These are phyloP conservation scores for Arthroderma uncinatum DNA, from an alignment of 2,329 filamentous ascomycete genomes.

Conservation along the genomic window DNA sequence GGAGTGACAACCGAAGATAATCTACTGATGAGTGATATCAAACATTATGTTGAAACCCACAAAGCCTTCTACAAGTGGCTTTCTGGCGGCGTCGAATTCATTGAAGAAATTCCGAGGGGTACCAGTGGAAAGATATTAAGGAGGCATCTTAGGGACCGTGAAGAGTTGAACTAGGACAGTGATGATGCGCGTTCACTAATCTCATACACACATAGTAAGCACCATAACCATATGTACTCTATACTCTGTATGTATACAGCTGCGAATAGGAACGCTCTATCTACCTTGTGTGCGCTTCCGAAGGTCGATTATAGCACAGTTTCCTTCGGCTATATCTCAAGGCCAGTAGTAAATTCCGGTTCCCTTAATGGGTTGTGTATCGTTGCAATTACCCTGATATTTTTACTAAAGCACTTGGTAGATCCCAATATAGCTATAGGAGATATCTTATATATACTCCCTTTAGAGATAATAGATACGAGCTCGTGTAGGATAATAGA, in stretches of 20 bases:
- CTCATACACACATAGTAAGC: neutral
- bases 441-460: too few relatives aligned
- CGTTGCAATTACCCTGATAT: too few relatives aligned
- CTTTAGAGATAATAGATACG: too few relatives aligned
- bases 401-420: too few relatives aligned
- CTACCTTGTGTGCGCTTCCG: too few relatives aligned
- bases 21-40: slow-evolving; percentile 20
- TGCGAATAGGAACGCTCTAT: neutral
- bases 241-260: neutral
- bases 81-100: slow-evolving; percentile 36
- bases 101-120: slow-evolving; percentile 38
- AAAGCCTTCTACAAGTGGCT: slow-evolving; percentile 35
- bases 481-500: too few relatives aligned
- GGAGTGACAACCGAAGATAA: slow-evolving; percentile 20
- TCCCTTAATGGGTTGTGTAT: too few relatives aligned
- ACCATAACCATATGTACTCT: neutral
- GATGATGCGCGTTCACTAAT: neutral
- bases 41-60: slow-evolving; percentile 21
- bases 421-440: too few relatives aligned
- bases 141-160: slow-evolving; percentile 33
- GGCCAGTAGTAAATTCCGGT: too few relatives aligned
- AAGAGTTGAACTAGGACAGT: neutral
- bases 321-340: too few relatives aligned
- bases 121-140: slow-evolving; percentile 39
- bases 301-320: too few relatives aligned